phyloP scores from a whole-genome alignment of 2,329 filamentous ascomycete species.

The Penicillium sp. region DNA sequence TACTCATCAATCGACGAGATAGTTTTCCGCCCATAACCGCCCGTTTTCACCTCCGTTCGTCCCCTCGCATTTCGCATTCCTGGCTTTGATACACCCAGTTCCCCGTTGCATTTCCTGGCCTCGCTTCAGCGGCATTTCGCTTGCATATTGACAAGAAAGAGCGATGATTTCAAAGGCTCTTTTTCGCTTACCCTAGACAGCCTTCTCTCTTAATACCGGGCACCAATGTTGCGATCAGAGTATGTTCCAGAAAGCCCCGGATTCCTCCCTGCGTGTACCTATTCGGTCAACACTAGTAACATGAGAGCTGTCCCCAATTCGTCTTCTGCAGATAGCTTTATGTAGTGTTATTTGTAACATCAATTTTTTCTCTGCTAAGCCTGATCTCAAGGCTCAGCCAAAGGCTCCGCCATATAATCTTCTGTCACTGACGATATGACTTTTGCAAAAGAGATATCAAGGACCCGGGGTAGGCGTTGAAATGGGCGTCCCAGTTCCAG shows the following conservation, averaged over 20 bases:
- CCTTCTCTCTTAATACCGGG: background rate
- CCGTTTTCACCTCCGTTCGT: background rate
- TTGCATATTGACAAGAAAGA: constrained; percentile 2
- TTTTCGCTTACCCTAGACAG: background rate
- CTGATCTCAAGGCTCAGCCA: background rate
- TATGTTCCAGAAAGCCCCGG: background rate
- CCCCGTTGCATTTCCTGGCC: background rate
- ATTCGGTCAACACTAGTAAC: background rate
- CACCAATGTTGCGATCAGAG: background rate
- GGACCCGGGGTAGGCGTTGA: constrained; percentile 50
- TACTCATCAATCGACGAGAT: background rate
- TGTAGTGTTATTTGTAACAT: background rate
- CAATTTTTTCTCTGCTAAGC: background rate
- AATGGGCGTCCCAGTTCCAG: constrained; percentile 60
- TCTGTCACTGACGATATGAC: background rate
- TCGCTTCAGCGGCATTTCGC: background rate
- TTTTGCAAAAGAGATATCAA: constrained; percentile 17
- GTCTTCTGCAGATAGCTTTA: background rate
- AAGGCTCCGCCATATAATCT: background rate
- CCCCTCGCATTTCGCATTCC: background rate
- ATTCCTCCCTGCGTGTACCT: background rate
- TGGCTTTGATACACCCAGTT: background rate
- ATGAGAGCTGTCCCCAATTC: background rate
- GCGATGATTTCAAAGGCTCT: background rate
- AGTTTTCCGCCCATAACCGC: background rate